Evolutionary conservation across 768 basidiomycete species (phyloP), one percentile per base, ranked within the genome.

Genomic region (Daedaleopsis sinensis): DNA sequence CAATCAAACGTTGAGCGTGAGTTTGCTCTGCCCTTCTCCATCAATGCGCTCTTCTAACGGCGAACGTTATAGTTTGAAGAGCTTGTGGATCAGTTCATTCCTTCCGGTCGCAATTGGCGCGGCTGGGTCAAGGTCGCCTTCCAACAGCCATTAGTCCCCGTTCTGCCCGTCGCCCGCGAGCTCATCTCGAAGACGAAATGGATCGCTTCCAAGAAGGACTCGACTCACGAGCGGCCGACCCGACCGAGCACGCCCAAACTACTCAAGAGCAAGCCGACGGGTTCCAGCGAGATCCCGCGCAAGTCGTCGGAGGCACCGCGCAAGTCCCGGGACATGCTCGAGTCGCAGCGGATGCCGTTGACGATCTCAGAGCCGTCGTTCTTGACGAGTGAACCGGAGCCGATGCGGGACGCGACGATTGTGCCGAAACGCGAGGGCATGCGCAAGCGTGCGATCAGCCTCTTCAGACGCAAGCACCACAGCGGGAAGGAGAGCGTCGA

Each of bases 91-190:
- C 88, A 91, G 65, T 92, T 91, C 69, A 85, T 91, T 59, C 90
- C 90, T 4, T 88, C 88, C 3, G 84, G 90, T 66, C 86, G 84
- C 73, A 87, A 83, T 50, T 91, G 90, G 90, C 84, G 82, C 70
- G 90, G 89, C 16, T 92, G 90, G 90, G 82, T 91, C 37, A 90
- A 88, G 68, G 90, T 92, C 81, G 90, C 87, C 15, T 89, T 91
- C 74, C 86, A 90, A 58, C 90, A 92, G 67, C 89, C 89, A 23
- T 77, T 92, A 13, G 79, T 92, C 3, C 90, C 90, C 24, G 89
- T 92, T 4, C 78, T 91, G 16, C 90, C 90, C 6, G 89, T 91
- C 7, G 90, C 90, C 16, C 85, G 88, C 52, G 90, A 92, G 72
- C 77, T 92, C 23, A 81, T 92, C 55, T 82, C 88, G 19, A 92